Evolutionary conservation across 371 early-diverging fungal species (phyloP).

Genomic region (Haplosporangium sp.): DNA sequence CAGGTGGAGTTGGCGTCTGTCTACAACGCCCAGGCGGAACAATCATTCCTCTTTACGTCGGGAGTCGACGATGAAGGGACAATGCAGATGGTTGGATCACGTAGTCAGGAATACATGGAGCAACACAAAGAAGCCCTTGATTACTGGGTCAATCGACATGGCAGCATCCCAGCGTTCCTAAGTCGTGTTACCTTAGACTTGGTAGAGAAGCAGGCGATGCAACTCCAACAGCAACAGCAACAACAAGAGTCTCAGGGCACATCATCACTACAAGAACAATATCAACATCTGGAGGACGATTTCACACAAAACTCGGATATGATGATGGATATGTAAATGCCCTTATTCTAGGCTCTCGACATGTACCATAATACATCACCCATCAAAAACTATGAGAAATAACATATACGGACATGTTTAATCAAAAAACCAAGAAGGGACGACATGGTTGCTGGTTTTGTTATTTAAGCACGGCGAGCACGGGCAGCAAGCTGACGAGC

Average conservation of each 20-base stretch:
- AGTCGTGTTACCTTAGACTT: conserved; percentile 76
- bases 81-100: conserved; percentile 72
- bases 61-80: conserved; percentile 67
- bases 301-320: conserved; percentile 39
- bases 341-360: no score
- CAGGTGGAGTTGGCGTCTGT: conserved; percentile 77
- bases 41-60: conserved; percentile 74
- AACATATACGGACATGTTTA: not conserved
- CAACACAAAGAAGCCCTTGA: conserved; percentile 65
- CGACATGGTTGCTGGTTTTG: conserved; percentile 29
- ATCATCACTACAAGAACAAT: conserved; percentile 5
- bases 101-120: conserved; percentile 66
- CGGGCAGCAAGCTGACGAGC: conserved; percentile 70
- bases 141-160: conserved; percentile 71
- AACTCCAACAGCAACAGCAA: conserved; percentile 14
- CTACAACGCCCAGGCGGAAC: conserved; percentile 64
- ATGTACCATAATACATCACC: no score
- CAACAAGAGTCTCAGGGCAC: not conserved
- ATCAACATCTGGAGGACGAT: conserved; percentile 18
- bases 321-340: conserved; percentile 29
- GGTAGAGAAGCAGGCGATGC: conserved; percentile 56
- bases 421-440: conserved; percentile 13
- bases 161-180: conserved; percentile 83
- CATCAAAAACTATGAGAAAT: not conserved
- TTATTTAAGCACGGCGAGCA: conserved; percentile 62